phyloP scores from a whole-genome alignment of 2,329 filamentous ascomycete species.

The Epichloe baconii region DNA sequence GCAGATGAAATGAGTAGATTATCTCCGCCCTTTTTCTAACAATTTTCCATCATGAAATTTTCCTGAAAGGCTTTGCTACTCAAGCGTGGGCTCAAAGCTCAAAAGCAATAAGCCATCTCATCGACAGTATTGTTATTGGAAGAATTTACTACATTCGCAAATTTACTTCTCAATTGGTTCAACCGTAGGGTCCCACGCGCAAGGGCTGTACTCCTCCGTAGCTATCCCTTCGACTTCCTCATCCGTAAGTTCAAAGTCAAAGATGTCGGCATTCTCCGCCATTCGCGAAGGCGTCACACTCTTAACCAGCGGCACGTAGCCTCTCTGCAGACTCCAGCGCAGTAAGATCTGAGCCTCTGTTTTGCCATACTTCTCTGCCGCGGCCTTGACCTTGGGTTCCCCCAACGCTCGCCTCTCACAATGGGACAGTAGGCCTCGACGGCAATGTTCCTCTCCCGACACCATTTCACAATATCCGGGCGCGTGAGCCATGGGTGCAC shows the following conservation, averaged over 20 bases:
- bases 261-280: conserved; percentile 44
- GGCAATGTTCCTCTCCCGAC: conserved; percentile 46
- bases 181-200: conserved; percentile 43
- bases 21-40: no score
- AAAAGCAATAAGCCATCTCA: no score
- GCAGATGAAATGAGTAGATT: no score
- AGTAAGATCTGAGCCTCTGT: conserved; percentile 65
- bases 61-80: no score
- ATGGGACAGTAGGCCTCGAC: conserved; percentile 52
- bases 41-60: no score
- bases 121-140: no score
- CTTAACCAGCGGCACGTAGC: conserved; percentile 60
- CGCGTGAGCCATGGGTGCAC: conserved; percentile 79
- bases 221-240: conserved; percentile 38
- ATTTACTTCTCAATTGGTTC: conserved; percentile 28
- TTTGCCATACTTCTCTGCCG: conserved; percentile 62
- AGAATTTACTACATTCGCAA: no score
- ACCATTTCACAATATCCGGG: conserved; percentile 71
- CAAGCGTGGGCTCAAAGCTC: no score
- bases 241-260: conserved; percentile 40
- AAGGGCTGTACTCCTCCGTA: conserved; percentile 38
- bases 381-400: conserved; percentile 50
- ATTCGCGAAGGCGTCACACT: conserved; percentile 57
- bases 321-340: conserved; percentile 73
- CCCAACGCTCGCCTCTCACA: conserved; percentile 54